Conservation (phyloP, 306 rosid species). For the Citrullus colocynthis region DNA sequence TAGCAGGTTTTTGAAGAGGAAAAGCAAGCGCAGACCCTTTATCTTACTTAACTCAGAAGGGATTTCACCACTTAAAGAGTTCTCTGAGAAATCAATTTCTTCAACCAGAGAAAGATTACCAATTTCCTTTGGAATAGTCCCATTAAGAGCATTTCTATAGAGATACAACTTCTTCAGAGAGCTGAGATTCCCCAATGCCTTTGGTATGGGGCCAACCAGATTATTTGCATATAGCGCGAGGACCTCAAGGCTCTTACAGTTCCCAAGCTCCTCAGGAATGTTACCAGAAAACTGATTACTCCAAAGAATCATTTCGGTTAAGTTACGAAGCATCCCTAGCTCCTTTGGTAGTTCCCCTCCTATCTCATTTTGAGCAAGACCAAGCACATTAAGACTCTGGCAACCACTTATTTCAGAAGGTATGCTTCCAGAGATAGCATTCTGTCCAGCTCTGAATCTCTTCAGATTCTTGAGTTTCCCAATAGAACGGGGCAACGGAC, state of each 20-base stretch:
- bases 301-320: slow-evolving; percentile 58
- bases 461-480: slow-evolving; percentile 64
- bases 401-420: slow-evolving; percentile 70
- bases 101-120: slow-evolving; percentile 66
- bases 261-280: slow-evolving; percentile 75
- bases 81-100: slow-evolving; percentile 83
- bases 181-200: slow-evolving; percentile 54
- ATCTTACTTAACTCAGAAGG: slow-evolving; percentile 69
- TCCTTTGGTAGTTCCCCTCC: slow-evolving; percentile 70
- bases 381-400: slow-evolving; percentile 49
- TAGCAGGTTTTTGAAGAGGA: slow-evolving; percentile 79
- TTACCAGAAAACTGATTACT: slow-evolving; percentile 56
- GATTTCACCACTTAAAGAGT: slow-evolving; percentile 50
- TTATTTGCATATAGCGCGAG: slow-evolving; percentile 69
- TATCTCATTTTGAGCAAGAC: slow-evolving; percentile 77
- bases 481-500: slow-evolving; percentile 60
- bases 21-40: slow-evolving; percentile 44
- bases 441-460: slow-evolving; percentile 71
- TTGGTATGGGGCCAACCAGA: slow-evolving; percentile 59
- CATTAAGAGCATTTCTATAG: slow-evolving; percentile 72
- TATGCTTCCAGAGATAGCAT: slow-evolving; percentile 65
- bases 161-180: slow-evolving; percentile 59
- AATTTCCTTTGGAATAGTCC: slow-evolving; percentile 80
- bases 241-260: slow-evolving; percentile 53
- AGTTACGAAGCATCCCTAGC: slow-evolving; percentile 56